Evolutionary conservation across 2,329 filamentous ascomycete species (phyloP), one percentile per base, ranked within the genome.

Genomic region (Orbilia javanica): DNA sequence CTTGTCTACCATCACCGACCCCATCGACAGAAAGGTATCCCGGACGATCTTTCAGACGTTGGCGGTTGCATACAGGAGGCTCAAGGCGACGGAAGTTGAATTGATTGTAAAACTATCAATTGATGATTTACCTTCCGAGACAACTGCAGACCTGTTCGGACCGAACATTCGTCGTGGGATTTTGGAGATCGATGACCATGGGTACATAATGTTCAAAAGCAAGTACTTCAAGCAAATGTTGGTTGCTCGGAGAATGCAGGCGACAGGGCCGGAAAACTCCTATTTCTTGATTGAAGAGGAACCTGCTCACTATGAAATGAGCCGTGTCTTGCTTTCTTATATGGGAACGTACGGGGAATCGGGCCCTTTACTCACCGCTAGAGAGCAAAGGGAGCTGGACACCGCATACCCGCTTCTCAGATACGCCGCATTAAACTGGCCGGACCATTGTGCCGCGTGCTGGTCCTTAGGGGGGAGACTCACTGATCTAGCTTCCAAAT

Each of bases 351-450:
- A 60, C 20, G 55, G 55, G 4, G 22, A 60, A n/a, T 60, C 25
- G 10, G 67, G 74, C n/a, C 74, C 74, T 1, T 78, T 67, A 8
- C 13, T 31, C 2, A 42, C 11, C 31, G 20, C 22, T 0, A 29
- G 20, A 6, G 42, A 72, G 29, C 64, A 62, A 62, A 13, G 46
- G 34, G 20, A 67, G 27, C 42, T 62, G 22, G 25, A 25, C 4
- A 22, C 34, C 6, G 63, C 66, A 0, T 72, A 68, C 13, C 74
- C 74, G 6, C 31, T 78, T 11, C 31, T 78, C 1, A 29, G 36
- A 36, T 78, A 78, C 15, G 74, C 67, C 0, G 62, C 74, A 8
- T 29, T 31, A n/a, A n/a, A 31, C n/a, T 78, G 74, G 67, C 20
- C 11, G 25, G 48, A 25, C 3, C 74, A 78, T n/a, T 67, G 44